A percentile compares a stretch with the other conserved stretches of the same genome.
Conservation (phyloP, 2,329 filamentous ascomycete species). For the Sclerotinia sclerotiorum region DNA sequence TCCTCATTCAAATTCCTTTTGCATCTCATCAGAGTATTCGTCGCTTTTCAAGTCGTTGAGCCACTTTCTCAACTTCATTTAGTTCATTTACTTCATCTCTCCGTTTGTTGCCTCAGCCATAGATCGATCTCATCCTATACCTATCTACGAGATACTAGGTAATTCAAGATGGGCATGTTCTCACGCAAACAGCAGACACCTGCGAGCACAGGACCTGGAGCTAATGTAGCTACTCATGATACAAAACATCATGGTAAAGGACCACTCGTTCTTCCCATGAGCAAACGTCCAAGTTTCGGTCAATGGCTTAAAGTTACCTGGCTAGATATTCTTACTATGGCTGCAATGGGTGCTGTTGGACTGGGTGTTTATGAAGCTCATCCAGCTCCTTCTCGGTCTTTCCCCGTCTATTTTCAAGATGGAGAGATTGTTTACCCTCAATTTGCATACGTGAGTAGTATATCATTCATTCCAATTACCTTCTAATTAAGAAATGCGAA, state of each 20-base stretch:
- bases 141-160: not conserved
- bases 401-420: constrained; percentile 64
- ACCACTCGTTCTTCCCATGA: constrained; percentile 44
- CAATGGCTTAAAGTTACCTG: constrained; percentile 69
- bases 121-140: not conserved
- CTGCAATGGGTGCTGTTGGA: constrained; percentile 62
- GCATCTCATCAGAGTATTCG: not conserved
- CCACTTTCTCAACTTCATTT: not conserved
- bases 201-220: not conserved
- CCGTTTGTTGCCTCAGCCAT: not conserved
- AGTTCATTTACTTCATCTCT: not conserved
- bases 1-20: not conserved
- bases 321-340: constrained; percentile 68
- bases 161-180: constrained; percentile 19
- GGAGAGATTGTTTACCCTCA: constrained; percentile 68
- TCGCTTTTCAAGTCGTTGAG: not conserved
- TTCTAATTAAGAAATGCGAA: not conserved
- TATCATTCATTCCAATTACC: constrained; percentile 37
- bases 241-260: constrained; percentile 21
- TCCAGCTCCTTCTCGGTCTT: constrained; percentile 67
- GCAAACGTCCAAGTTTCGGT: constrained; percentile 58
- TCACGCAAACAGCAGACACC: constrained; percentile 14
- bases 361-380: constrained; percentile 65
- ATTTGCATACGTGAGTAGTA: constrained; percentile 56
- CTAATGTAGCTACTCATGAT: constrained; percentile 14